Percentiles rank a stretch among this genome's conserved stretches.
Evolutionary conservation across 164 flowering plant species (phyloP).

Genomic region (Piper betle): DNA sequence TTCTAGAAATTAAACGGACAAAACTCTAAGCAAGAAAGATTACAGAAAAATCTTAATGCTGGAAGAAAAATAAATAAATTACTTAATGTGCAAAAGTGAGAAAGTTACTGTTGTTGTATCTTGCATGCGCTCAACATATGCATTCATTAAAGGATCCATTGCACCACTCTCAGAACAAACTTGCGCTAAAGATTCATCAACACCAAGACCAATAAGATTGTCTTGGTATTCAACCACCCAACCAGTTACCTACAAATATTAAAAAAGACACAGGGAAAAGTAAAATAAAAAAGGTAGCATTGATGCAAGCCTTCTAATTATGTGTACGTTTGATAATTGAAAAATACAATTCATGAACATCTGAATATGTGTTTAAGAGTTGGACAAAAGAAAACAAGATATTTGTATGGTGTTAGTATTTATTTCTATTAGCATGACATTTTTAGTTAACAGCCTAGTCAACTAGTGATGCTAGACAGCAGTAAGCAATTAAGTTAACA

Average conservation of each 20-base stretch:
- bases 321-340: too few species aligned
- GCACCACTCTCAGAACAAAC: conserved; percentile 99
- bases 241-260: conserved; percentile 64
- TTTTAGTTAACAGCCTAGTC: too few species aligned
- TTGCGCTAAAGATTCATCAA: conserved; percentile 96
- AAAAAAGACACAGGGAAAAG: not conserved
- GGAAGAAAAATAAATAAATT: not conserved
- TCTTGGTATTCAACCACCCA: conserved; percentile 99
- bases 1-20: conserved; percentile 31
- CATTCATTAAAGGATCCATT: conserved; percentile 98
- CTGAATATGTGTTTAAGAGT: too few species aligned
- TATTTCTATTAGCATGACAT: too few species aligned
- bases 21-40: not conserved
- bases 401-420: too few species aligned
- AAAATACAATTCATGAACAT: too few species aligned
- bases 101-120: conserved; percentile 73
- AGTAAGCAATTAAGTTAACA: too few species aligned
- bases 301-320: not conserved
- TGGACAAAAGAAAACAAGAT: too few species aligned
- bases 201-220: conserved; percentile 85
- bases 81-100: not conserved
- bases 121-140: conserved; percentile 98
- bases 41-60: not conserved
- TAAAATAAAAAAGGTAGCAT: not conserved
- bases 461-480: too few species aligned